Percentiles rank a stretch among this genome's conserved stretches.
Conservation (phyloP, 495 filamentous ascomycete genomes). For the Penicillium soppii region DNA sequence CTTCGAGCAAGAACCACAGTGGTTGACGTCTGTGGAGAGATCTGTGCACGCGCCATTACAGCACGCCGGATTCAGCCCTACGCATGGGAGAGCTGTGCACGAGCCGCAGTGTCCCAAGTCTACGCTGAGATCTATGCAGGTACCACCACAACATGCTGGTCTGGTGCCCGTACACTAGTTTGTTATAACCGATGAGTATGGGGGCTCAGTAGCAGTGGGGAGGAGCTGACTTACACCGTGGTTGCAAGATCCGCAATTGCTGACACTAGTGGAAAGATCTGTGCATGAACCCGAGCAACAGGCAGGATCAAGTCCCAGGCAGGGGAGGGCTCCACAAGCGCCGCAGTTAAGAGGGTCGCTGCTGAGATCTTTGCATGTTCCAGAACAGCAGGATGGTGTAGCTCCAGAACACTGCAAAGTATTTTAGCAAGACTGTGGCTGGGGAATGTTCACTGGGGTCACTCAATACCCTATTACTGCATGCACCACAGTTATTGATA, state of each 20-base stretch:
- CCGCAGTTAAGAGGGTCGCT: background rate
- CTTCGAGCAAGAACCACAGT: constrained; percentile 9
- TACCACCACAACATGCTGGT: constrained; percentile 16
- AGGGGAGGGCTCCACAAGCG: background rate
- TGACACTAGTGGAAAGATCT: background rate
- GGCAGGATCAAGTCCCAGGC: background rate
- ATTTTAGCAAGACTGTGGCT: background rate
- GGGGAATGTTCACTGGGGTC: background rate
- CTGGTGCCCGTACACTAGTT: constrained; percentile 10
- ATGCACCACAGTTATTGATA: background rate
- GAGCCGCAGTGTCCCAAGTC: constrained; percentile 12
- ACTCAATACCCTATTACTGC: constrained; percentile 5
- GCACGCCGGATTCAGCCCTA: constrained; percentile 8
- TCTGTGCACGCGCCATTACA: constrained; percentile 11
- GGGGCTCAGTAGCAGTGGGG: background rate
- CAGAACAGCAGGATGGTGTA: background rate
- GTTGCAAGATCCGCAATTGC: background rate
- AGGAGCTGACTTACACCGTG: background rate
- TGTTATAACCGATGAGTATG: background rate
- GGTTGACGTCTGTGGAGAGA: background rate
- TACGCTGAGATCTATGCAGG: constrained; percentile 5
- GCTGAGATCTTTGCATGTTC: background rate
- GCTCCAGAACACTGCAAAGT: background rate
- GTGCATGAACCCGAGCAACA: background rate
- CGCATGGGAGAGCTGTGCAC: constrained; percentile 7